A percentile compares a stretch with the other conserved stretches of the same genome.
These are phyloP conservation scores for Scenedesmus sp. DNA, from an alignment of 163 green algal genomes.

Conservation along the genomic window DNA sequence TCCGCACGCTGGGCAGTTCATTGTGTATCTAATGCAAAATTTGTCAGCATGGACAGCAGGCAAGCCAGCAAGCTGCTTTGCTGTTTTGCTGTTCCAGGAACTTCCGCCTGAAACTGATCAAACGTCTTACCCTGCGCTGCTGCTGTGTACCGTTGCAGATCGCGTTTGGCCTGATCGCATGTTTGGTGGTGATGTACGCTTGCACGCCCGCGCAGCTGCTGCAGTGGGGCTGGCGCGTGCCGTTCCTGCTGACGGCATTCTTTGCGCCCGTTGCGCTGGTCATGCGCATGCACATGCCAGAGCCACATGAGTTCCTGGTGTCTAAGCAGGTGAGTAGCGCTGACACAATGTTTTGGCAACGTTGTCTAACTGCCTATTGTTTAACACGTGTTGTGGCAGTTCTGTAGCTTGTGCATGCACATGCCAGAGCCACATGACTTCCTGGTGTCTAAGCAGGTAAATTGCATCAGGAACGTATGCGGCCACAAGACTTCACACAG, in stretches of 20 bases:
- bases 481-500: not conserved
- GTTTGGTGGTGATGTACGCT: not conserved
- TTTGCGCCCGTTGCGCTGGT: not conserved
- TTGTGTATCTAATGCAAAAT: too few species aligned
- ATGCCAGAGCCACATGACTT: not conserved
- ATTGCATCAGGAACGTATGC: too few species aligned
- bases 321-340: not conserved
- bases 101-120: not conserved
- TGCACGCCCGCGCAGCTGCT: constrained; percentile 1
- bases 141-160: not conserved
- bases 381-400: too few species aligned
- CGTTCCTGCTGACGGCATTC: constrained; percentile 12
- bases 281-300: constrained; percentile 21
- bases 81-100: not conserved
- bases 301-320: not conserved
- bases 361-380: too few species aligned
- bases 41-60: not conserved
- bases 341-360: too few species aligned
- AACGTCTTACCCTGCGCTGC: not conserved
- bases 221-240: constrained; percentile 43
- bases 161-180: not conserved
- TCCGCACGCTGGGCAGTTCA: too few species aligned
- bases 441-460: not conserved
- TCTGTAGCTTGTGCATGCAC: not conserved
- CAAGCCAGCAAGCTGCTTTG: too few species aligned